Conservation (phyloP, 2,329 filamentous ascomycete genomes). For the Elsinoe australis region DNA sequence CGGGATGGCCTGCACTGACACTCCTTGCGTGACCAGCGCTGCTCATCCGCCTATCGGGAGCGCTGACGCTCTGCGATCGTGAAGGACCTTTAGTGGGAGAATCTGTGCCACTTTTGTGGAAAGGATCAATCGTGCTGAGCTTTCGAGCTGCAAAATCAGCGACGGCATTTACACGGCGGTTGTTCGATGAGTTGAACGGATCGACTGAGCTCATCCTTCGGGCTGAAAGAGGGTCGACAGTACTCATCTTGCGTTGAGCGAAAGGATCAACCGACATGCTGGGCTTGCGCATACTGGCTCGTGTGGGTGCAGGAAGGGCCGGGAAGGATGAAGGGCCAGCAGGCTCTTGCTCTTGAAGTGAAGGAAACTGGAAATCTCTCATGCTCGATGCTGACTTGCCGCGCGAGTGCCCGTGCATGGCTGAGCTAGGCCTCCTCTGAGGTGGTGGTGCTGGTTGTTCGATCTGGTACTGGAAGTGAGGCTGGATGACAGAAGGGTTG, state of each 20-base stretch:
- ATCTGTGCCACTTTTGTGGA: neutral
- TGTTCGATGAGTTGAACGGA: neutral
- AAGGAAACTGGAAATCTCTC: neutral
- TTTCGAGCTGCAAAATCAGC: conserved; percentile 3
- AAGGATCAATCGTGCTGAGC: conserved; percentile 15
- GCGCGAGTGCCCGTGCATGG: conserved; percentile 2
- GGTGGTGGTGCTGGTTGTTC: neutral
- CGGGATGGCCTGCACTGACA: neutral
- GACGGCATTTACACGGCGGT: conserved; percentile 10
- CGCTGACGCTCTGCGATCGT: neutral
- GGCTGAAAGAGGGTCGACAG: neutral
- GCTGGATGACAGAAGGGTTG: neutral
- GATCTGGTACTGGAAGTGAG: neutral
- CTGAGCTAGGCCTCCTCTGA: neutral
- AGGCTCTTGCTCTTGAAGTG: neutral
- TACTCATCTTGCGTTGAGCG: neutral
- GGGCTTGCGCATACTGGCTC: neutral
- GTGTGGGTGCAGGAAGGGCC: neutral
- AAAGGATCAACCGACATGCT: conserved; percentile 11
- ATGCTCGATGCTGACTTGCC: neutral
- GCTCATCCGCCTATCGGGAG: neutral
- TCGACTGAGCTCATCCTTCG: conserved; percentile 6
- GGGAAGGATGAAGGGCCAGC: neutral
- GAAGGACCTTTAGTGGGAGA: neutral
- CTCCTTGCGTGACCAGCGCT: neutral